Conservation (phyloP, 176 grass and related monocot genomes). For the Tillandsia leiboldiana region DNA sequence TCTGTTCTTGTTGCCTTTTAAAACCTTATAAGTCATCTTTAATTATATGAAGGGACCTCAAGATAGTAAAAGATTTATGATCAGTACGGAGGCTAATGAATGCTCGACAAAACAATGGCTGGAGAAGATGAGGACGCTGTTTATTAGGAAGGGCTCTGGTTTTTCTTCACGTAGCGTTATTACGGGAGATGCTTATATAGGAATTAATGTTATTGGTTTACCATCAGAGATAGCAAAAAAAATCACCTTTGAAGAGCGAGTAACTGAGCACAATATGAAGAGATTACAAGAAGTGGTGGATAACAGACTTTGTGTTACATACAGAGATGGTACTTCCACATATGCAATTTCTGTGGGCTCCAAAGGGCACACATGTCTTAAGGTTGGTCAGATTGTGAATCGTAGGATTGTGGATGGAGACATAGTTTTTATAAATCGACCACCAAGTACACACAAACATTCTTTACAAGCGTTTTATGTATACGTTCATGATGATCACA, state of each 20-base stretch:
- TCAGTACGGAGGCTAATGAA: conserved; percentile 38
- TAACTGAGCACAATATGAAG: conserved; percentile 58
- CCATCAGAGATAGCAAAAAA: conserved; percentile 81
- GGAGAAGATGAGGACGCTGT: conserved; percentile 79
- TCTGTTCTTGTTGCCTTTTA: conserved; percentile 14
- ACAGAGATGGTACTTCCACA: conserved; percentile 64
- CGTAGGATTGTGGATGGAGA: conserved; percentile 84
- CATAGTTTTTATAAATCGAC: conserved; percentile 81
- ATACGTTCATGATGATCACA: conserved; percentile 83
- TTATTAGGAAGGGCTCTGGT: conserved; percentile 93
- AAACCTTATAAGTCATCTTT: neutral
- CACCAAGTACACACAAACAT: conserved; percentile 91
- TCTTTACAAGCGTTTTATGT: conserved; percentile 83
- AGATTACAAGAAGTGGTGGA: conserved; percentile 71
- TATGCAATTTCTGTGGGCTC: conserved; percentile 82
- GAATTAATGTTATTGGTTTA: conserved; percentile 64
- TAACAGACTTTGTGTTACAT: conserved; percentile 67
- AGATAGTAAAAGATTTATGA: conserved; percentile 54
- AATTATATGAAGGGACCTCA: conserved; percentile 52
- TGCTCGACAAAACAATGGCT: conserved; percentile 80
- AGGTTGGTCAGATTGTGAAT: conserved; percentile 67
- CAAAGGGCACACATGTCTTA: conserved; percentile 67
- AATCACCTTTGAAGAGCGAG: conserved; percentile 90
- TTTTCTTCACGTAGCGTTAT: conserved; percentile 90
- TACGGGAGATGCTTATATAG: conserved; percentile 82